phyloP scores from a whole-genome alignment of 306 rosid genomes.

The Lithocarpus polystachyus region DNA sequence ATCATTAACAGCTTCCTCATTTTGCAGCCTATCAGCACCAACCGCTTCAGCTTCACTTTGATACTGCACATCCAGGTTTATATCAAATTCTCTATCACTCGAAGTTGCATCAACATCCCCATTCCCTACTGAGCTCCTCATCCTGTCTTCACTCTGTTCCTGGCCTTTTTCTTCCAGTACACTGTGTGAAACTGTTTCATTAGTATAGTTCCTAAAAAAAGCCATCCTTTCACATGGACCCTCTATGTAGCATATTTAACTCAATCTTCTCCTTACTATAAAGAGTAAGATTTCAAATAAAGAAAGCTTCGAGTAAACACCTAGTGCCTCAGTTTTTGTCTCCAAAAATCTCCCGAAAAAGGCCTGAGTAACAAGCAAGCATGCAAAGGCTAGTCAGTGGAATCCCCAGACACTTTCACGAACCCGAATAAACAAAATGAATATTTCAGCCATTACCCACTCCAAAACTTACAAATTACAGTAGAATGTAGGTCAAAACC shows the following conservation, averaged over 20 bases:
- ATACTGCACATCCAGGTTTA: slow-evolving; percentile 69
- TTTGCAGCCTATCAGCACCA: slow-evolving; percentile 48
- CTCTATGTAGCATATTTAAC: slow-evolving; percentile 25
- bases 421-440: neutral
- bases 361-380: slow-evolving; percentile 31
- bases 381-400: slow-evolving; percentile 20
- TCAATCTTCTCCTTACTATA: slow-evolving; percentile 23
- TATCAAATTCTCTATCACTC: slow-evolving; percentile 80
- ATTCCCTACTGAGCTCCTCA: slow-evolving; percentile 52
- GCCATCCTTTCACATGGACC: slow-evolving; percentile 73
- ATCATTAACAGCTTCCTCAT: slow-evolving; percentile 54
- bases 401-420: neutral
- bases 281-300: slow-evolving; percentile 14
- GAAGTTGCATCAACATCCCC: slow-evolving; percentile 55
- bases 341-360: slow-evolving; percentile 20
- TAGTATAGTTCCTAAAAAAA: slow-evolving; percentile 70
- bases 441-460: neutral
- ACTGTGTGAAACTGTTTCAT: slow-evolving; percentile 67
- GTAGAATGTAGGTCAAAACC: slow-evolving; percentile 7
- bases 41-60: slow-evolving; percentile 74
- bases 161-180: slow-evolving; percentile 64
- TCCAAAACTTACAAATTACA: slow-evolving; percentile 9
- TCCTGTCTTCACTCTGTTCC: slow-evolving; percentile 56
- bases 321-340: slow-evolving; percentile 29
- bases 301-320: slow-evolving; percentile 2